A percentile compares a stretch with the other conserved stretches of the same genome.
Conservation (phyloP, 352 stramenopile species). For the Phytophthora quininea region DNA sequence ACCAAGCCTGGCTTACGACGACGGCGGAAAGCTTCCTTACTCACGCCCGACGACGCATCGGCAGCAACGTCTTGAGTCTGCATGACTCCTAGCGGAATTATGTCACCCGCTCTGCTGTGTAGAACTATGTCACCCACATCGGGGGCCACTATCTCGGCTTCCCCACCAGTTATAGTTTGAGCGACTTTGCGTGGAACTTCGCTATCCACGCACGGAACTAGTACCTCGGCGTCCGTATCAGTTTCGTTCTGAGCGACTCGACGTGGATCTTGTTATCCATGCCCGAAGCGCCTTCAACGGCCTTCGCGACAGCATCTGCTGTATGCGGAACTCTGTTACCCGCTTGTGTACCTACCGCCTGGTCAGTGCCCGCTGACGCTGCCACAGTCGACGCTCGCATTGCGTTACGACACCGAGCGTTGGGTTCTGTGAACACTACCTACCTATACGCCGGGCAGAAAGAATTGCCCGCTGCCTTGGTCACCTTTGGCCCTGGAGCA, state of each 20-base stretch:
- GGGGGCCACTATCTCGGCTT: neutral
- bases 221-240: neutral
- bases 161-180: neutral
- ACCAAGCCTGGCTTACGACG: neutral
- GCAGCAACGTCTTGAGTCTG: neutral
- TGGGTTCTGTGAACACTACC: too few relatives aligned
- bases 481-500: neutral
- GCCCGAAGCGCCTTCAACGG: neutral
- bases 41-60: neutral
- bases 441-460: neutral
- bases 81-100: constrained; percentile 1
- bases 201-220: neutral
- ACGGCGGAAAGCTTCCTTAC: neutral
- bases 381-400: neutral
- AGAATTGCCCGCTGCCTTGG: neutral
- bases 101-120: neutral
- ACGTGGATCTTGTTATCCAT: constrained; percentile 9
- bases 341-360: neutral
- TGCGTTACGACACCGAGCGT: neutral
- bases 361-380: neutral
- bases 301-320: neutral
- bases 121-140: neutral
- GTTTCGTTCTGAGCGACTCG: constrained; percentile 1
- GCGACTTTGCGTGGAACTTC: neutral
- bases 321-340: constrained; percentile 1